Evolutionary conservation across 1,284 basidiomycete genomes (phyloP).

Genomic region (Albatrellus sp.): DNA sequence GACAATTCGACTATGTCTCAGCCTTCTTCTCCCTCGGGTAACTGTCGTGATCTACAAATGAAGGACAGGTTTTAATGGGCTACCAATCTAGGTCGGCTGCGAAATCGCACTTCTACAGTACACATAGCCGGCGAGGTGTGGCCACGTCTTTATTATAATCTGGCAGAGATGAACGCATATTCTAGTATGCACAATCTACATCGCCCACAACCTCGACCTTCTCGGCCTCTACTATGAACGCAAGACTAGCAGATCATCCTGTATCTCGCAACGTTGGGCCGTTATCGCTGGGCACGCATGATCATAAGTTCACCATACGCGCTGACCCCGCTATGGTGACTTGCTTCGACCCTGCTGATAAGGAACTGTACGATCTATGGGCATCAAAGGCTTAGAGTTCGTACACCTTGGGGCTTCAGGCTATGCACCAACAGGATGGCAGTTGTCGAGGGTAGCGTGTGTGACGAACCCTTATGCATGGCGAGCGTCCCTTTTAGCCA

Average conservation of each 20-base stretch:
- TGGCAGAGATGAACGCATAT: no score
- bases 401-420: neutral
- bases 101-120: no score
- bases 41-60: no score
- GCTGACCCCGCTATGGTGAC: constrained; percentile 53
- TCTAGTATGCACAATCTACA: neutral
- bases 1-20: neutral
- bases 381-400: constrained; percentile 29
- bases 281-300: constrained; percentile 13
- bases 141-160: neutral
- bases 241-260: neutral
- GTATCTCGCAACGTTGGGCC: neutral
- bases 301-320: constrained; percentile 35
- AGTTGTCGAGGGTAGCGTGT: neutral
- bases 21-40: neutral
- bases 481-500: no score
- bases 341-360: constrained; percentile 61
- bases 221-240: neutral
- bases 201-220: constrained; percentile 4
- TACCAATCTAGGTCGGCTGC: no score
- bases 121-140: neutral
- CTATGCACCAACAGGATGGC: neutral
- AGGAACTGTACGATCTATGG: constrained; percentile 65
- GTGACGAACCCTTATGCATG: no score
- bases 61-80: no score